phyloP scores from a whole-genome alignment of 345 rosid genomes.

The Excoecaria agallocha region DNA sequence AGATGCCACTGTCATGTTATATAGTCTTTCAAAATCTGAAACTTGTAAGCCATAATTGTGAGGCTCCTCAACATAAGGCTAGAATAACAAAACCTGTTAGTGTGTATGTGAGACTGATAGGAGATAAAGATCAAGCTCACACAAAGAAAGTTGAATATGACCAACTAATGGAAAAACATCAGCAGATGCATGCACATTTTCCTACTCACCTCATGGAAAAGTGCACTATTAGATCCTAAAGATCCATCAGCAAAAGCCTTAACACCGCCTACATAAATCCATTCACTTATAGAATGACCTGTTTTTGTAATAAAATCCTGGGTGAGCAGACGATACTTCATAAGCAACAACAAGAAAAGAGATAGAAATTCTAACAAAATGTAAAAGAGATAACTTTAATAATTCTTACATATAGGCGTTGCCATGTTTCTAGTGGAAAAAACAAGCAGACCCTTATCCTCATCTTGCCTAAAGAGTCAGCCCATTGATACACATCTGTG shows the following conservation, averaged over 20 bases:
- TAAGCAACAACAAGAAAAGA: background rate
- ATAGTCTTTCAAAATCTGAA: slow-evolving; percentile 53
- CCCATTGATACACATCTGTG: slow-evolving; percentile 87
- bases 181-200: background rate
- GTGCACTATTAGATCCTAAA: slow-evolving; percentile 83
- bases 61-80: slow-evolving; percentile 79
- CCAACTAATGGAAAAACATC: background rate
- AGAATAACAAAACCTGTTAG: slow-evolving; percentile 16
- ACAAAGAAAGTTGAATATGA: background rate
- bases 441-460: slow-evolving; percentile 76
- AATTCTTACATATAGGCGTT: slow-evolving; percentile 58
- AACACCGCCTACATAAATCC: slow-evolving; percentile 87
- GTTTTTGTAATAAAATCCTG: slow-evolving; percentile 53
- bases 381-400: background rate
- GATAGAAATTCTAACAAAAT: background rate
- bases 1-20: slow-evolving; percentile 66
- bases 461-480: slow-evolving; percentile 71
- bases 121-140: background rate
- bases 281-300: slow-evolving; percentile 55
- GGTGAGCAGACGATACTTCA: slow-evolving; percentile 13
- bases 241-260: slow-evolving; percentile 96
- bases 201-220: slow-evolving; percentile 69
- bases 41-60: slow-evolving; percentile 61
- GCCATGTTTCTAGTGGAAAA: slow-evolving; percentile 77
- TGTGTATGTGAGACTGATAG: background rate